Conservation (phyloP, 805 yeast genomes). For the Saturnispora dispora region DNA sequence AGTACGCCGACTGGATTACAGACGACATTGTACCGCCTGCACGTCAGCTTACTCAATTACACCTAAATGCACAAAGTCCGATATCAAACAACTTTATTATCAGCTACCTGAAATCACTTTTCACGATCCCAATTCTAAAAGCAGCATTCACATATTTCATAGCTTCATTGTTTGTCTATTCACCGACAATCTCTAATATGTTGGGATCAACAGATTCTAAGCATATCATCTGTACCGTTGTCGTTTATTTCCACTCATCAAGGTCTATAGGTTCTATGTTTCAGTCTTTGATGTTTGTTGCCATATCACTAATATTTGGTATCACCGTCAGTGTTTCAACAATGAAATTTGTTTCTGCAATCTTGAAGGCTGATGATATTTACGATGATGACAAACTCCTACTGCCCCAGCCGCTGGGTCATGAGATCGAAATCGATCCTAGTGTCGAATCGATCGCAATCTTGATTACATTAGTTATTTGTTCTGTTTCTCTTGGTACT, state of each 20-base stretch:
- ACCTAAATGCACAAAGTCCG: not conserved
- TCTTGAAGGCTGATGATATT: conserved; percentile 1
- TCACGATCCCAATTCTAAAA: conserved; percentile 30
- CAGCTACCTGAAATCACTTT: conserved; percentile 3
- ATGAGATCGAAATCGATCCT: not conserved
- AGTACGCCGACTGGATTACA: conserved; percentile 22
- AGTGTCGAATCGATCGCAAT: conserved; percentile 1
- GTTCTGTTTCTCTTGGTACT: conserved; percentile 49
- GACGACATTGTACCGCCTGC: conserved; percentile 11
- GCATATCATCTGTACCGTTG: conserved; percentile 74
- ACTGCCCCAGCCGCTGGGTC: not conserved
- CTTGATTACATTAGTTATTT: conserved; percentile 18
- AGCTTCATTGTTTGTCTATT: conserved; percentile 67
- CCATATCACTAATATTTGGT: conserved; percentile 41
- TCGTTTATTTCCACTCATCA: conserved; percentile 79
- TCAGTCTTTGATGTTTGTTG: conserved; percentile 58
- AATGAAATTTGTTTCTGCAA: not conserved
- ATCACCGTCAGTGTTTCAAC: conserved; percentile 10
- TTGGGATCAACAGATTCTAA: conserved; percentile 65
- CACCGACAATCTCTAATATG: conserved; percentile 36
- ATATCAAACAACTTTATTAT: not conserved
- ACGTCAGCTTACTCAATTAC: conserved; percentile 6
- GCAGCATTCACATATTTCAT: conserved; percentile 67
- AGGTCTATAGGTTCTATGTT: conserved; percentile 74
- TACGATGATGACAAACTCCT: not conserved